Evolutionary conservation across 495 filamentous ascomycete genomes (phyloP), one percentile per base, ranked within the genome.

Genomic region (Bombardia bombarda): DNA sequence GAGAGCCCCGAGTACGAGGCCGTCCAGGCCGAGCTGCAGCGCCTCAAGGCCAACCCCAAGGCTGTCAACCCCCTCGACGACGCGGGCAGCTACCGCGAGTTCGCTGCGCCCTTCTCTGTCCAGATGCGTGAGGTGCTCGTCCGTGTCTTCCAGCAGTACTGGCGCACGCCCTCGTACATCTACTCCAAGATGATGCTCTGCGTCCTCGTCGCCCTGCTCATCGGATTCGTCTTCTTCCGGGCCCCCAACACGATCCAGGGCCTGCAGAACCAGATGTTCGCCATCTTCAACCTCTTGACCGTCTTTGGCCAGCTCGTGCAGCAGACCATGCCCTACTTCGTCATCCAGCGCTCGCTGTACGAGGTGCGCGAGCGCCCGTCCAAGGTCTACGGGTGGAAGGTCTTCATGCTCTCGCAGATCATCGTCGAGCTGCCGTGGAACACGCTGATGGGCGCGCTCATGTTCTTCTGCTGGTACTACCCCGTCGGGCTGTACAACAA

Each of bases 81-180:
- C 17, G 43, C 59, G 26, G 48, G 46, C 19, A 68, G 62, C 50
- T 73, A 67, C 57, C 62, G 62, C 35, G 75, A 78, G 51, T 79
- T 79, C 38, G 75, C 78, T 18, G 76, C 75, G 9, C 61, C 70
- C 7, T 79, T 82, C 55, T 33, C 39, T 5, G 49, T 57, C 13
- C 82, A 86, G 56, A 60, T 82, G 20, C 56, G 46, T 40, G 63
- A 67, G 32, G 78, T 81, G 38, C 69, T 66, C 10, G 51, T 64
- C 60, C 74, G 89, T 40, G 79, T 90, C 50, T 90, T 92, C 66
- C 68, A 90, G 58, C 86, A 93, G 56, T 93, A 90, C 67, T 95
- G 87, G 85, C 81, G 90, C 31, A 88, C 82, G 8, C 89, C 88
- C 2, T 72, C 74, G 0, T 96, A 96, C 63, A 82, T 94, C 50